Evolutionary conservation across 768 basidiomycete species (phyloP).

Genomic region (Agrocybe pediades): DNA sequence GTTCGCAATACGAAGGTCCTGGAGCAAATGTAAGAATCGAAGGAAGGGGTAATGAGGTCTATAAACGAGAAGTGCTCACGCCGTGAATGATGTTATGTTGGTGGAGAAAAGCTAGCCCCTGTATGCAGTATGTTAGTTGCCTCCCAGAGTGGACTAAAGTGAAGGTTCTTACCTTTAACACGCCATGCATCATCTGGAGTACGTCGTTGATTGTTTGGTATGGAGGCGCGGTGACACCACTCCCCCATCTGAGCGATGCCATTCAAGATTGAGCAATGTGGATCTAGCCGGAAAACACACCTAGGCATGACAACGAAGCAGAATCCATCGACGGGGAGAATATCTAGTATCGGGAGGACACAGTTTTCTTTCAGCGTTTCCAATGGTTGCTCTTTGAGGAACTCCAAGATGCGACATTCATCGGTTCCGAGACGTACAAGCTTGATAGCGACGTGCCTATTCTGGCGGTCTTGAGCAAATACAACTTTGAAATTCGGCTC

Average conservation of each 20-base stretch:
- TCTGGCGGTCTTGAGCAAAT: constrained; percentile 20
- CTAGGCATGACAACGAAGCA: constrained; percentile 32
- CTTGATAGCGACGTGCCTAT: constrained; percentile 28
- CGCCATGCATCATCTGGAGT: constrained; percentile 13
- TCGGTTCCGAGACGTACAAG: constrained; percentile 20
- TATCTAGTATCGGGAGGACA: constrained; percentile 26
- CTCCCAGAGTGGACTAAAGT: background rate
- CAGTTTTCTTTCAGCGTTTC: constrained; percentile 9
- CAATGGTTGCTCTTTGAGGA: constrained; percentile 16
- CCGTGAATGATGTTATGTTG: constrained; percentile 20
- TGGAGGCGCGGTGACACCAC: background rate
- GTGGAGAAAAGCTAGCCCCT: constrained; percentile 21
- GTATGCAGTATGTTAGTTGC: background rate
- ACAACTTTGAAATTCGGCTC: constrained; percentile 2
- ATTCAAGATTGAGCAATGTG: background rate
- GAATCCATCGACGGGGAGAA: constrained; percentile 22
- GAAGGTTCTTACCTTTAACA: constrained; percentile 11
- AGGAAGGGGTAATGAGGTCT: background rate
- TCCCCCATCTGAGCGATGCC: constrained; percentile 15
- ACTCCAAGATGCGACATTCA: constrained; percentile 23
- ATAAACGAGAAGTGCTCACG: constrained; percentile 6
- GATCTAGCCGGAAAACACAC: constrained; percentile 6
- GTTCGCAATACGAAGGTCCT: constrained; percentile 15
- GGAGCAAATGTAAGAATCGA: background rate
- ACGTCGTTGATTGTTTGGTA: constrained; percentile 3